Evolutionary conservation across 345 rosid genomes (phyloP).

Genomic region (Eucalyptus melliodora): DNA sequence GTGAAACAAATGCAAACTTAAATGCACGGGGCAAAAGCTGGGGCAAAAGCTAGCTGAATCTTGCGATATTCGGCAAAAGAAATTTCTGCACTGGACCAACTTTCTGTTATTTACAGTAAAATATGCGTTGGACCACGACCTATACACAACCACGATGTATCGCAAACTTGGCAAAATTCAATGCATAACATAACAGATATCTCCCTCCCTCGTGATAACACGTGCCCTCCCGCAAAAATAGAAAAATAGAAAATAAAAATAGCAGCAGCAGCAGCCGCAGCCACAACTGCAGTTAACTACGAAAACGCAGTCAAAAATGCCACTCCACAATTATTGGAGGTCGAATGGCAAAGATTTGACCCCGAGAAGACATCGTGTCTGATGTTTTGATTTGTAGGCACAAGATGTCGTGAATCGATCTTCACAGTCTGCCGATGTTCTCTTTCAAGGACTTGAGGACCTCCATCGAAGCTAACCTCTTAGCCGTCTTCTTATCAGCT

Average conservation of each 20-base stretch:
- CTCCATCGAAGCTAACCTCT: slow-evolving; percentile 44
- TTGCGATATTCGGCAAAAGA: neutral
- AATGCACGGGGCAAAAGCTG: neutral
- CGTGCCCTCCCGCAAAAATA: neutral
- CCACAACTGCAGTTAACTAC: too few relatives aligned
- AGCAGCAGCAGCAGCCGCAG: too few relatives aligned
- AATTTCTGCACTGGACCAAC: neutral
- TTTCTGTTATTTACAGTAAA: neutral
- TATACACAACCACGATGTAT: neutral
- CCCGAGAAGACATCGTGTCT: neutral
- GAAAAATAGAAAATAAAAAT: too few relatives aligned
- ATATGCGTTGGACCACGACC: neutral
- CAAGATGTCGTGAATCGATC: neutral
- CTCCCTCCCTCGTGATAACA: neutral
- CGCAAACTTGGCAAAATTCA: neutral
- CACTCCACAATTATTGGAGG: too few relatives aligned
- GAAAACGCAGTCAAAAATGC: too few relatives aligned
- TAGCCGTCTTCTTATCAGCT: slow-evolving; percentile 34
- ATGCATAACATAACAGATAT: neutral
- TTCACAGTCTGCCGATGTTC: neutral
- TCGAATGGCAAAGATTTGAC: neutral
- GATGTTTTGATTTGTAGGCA: neutral
- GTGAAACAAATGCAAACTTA: too few relatives aligned
- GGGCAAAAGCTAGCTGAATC: neutral
- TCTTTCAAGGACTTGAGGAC: slow-evolving; percentile 35